Conservation (phyloP, 768 basidiomycete genomes). For the Pleurotus eryngii region DNA sequence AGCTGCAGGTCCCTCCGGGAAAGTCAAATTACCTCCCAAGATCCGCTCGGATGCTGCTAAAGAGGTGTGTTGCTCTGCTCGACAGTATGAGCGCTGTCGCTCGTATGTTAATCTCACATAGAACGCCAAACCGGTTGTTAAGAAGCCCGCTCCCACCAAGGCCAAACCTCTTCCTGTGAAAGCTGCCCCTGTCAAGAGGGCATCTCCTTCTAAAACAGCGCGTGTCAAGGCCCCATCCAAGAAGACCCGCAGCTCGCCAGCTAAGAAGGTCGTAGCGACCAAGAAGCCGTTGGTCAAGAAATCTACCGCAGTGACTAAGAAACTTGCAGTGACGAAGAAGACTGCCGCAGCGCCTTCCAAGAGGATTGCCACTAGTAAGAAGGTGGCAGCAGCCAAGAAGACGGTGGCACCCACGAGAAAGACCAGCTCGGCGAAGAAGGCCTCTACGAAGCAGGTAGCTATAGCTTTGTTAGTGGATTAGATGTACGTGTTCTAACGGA, state of each 20-base stretch:
- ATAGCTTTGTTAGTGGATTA: not conserved
- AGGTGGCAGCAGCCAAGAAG: conserved; percentile 15
- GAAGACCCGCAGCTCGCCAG: conserved; percentile 16
- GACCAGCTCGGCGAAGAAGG: conserved; percentile 37
- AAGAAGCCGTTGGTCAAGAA: conserved; percentile 27
- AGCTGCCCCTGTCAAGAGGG: conserved; percentile 17
- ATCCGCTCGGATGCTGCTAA: conserved; percentile 51
- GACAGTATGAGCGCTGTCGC: no score
- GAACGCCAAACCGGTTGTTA: conserved; percentile 40
- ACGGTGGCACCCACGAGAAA: conserved; percentile 18
- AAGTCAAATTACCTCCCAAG: conserved; percentile 68
- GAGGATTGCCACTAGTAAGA: conserved; percentile 23
- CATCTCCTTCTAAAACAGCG: conserved; percentile 18
- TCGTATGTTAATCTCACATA: conserved; percentile 12
- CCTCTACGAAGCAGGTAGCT: conserved; percentile 58
- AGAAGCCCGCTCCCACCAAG: conserved; percentile 13
- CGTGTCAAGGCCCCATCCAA: conserved; percentile 16
- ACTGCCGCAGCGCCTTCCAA: conserved; percentile 9
- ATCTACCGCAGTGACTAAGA: conserved; percentile 15
- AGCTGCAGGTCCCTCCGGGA: conserved; percentile 31
- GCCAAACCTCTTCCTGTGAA: conserved; percentile 20
- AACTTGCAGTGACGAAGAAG: conserved; percentile 16
- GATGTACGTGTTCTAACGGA: not conserved
- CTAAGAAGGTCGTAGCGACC: conserved; percentile 1
- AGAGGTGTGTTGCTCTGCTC: conserved; percentile 30